Percentiles rank a stretch among this genome's conserved stretches.
Conservation (phyloP, 371 early-diverging fungal species). For the Globomyces sp. region DNA sequence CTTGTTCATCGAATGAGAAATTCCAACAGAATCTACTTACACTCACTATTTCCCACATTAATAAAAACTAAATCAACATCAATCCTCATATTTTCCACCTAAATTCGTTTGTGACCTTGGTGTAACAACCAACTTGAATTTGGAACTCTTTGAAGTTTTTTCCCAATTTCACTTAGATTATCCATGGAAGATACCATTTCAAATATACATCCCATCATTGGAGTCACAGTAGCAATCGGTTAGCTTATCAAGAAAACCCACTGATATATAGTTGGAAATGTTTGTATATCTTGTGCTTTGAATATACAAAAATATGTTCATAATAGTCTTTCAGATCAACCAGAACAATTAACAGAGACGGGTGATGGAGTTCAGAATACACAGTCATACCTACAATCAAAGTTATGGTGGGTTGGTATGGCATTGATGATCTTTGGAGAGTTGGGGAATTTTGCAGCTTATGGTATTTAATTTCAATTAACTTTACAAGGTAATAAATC, state of each 20-base stretch:
- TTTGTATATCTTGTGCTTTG: slow-evolving; percentile 22
- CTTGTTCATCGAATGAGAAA: too few species aligned
- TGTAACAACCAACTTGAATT: too few species aligned
- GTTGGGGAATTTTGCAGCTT: slow-evolving; percentile 66
- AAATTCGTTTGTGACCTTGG: too few species aligned
- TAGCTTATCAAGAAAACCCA: not conserved
- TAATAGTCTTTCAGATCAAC: slow-evolving; percentile 8
- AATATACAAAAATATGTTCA: slow-evolving; percentile 29
- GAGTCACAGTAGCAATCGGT: slow-evolving; percentile 27
- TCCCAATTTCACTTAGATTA: too few species aligned
- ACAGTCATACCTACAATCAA: slow-evolving; percentile 12
- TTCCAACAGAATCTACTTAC: too few species aligned
- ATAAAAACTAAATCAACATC: too few species aligned
- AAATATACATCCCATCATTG: slow-evolving; percentile 9
- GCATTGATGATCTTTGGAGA: slow-evolving; percentile 73
- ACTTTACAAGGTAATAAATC: too few species aligned
- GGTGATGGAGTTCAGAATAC: not conserved
- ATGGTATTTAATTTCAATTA: slow-evolving; percentile 41
- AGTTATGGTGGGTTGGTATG: slow-evolving; percentile 66
- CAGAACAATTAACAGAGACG: not conserved
- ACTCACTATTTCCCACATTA: too few species aligned
- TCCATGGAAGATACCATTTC: not conserved
- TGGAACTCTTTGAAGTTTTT: too few species aligned
- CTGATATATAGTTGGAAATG: slow-evolving; percentile 16
- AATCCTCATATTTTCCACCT: too few species aligned